Conservation (phyloP, 148 eudicot genomes). For the Agrostemma githago region DNA sequence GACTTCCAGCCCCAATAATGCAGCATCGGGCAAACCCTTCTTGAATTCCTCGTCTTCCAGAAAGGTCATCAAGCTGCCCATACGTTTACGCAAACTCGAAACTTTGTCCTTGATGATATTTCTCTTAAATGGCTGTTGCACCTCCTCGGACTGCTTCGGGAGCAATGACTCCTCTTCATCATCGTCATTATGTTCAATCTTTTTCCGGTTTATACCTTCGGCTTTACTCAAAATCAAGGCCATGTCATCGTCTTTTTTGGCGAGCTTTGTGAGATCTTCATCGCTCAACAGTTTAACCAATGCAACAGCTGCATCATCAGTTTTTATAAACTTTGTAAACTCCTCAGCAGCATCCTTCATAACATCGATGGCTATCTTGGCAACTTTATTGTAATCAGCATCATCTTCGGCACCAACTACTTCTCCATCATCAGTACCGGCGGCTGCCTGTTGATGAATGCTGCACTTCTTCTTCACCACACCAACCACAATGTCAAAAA, state of each 20-base stretch:
- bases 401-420: neutral
- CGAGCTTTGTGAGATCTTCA: neutral
- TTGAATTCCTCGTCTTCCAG: neutral
- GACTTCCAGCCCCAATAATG: neutral
- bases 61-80: constrained; percentile 6
- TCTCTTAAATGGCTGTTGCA: neutral
- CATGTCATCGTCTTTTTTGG: neutral
- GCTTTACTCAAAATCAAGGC: neutral
- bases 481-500: too few relatives aligned
- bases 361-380: neutral
- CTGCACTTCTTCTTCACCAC: neutral
- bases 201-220: neutral
- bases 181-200: neutral
- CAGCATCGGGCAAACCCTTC: constrained; percentile 1
- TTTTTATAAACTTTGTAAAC: neutral
- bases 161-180: neutral
- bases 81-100: neutral
- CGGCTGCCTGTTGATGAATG: neutral
- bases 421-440: neutral
- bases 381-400: neutral
- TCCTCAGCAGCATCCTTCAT: neutral
- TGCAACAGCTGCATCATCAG: neutral
- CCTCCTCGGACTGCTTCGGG: neutral
- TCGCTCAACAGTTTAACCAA: neutral
- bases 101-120: neutral